A percentile compares a stretch with the other conserved stretches of the same genome.
Conservation (phyloP, 345 rosid species). For the Eucalyptus brandiana region DNA sequence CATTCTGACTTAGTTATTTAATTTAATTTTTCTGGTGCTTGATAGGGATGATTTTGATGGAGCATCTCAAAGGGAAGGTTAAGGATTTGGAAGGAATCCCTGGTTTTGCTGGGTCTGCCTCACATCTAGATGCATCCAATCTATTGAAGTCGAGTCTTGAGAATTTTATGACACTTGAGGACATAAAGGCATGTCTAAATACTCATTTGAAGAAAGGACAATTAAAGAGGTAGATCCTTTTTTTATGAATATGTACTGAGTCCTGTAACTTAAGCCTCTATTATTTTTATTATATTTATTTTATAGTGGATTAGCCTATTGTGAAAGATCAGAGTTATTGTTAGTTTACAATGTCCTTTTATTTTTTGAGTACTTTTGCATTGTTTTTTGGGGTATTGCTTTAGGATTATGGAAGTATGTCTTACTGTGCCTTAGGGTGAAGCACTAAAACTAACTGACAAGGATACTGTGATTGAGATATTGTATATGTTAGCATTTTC, state of each 20-base stretch:
- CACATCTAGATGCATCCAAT: slow-evolving; percentile 14
- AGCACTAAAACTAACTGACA: background rate
- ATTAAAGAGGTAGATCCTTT: slow-evolving; percentile 8
- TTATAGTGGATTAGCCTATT: background rate
- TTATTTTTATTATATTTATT: background rate
- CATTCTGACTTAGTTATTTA: background rate
- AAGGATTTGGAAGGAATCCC: slow-evolving; percentile 7
- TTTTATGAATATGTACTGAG: background rate
- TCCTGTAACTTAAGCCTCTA: background rate
- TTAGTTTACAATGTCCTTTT: background rate
- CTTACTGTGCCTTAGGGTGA: background rate
- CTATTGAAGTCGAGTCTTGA: slow-evolving; percentile 8
- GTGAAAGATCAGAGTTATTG: background rate
- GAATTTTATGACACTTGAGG: slow-evolving; percentile 13
- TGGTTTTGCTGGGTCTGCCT: background rate
- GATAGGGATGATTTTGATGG: slow-evolving; percentile 38
- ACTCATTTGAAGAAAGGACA: slow-evolving; percentile 3
- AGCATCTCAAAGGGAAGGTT: slow-evolving; percentile 13
- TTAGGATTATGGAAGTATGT: background rate
- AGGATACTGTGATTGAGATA: background rate
- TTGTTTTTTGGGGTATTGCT: background rate
- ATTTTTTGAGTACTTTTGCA: background rate
- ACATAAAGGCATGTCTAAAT: slow-evolving; percentile 10
- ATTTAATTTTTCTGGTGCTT: background rate
- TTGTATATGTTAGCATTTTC: background rate